Base-by-base conservation (phyloP, 2,329 filamentous ascomycete genomes). In the Fusarium albidum region DNA sequence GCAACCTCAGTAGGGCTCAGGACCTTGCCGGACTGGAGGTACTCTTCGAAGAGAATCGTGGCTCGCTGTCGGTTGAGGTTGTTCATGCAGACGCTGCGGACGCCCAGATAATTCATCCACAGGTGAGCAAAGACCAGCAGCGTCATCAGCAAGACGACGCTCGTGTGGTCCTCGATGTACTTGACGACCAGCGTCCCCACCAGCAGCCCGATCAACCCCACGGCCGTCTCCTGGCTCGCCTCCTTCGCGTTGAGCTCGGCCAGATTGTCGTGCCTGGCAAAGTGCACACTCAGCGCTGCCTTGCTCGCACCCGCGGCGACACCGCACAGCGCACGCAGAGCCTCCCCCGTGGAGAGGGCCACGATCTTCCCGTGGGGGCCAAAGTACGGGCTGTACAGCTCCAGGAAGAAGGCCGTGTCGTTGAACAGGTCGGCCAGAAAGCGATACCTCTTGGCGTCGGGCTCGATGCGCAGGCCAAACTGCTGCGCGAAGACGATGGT, bases 221-320 rank as follows among this genome's bases (percentile, higher is more conserved):
- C 91, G 15, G 96, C 86, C 0, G 94, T 98, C 75, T 98, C 95
- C 75, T 98, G 95, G 61, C 91, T 96, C 11, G 92, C 92, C 71
- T 98, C 94, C 82, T 96, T 87, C 50, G 94, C 93, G 75, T 97
- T 98, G 50, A 99, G 80, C 72, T 98, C 94, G 2, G 91, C 94
- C 37, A 98, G 76, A 71, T 97, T 98, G 31, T 92, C 91, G 69
- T 87, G 86, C 62, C 81, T 85, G 9, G 94, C 92, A 78, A 99
- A 98, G 74, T 99, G 95, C 10, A 91, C 90, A 69, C 91, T 95
- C 63, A 99, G 76, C 56, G 90, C 93, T 3, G 94, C 94, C 73
- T 98, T 98, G 59, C 91, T 90, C 48, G 91, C 92, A 11, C 90
- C 92, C 1, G 92, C 94, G 0, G 94, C 91, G 6, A 98, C 92